A percentile compares a stretch with the other conserved stretches of the same genome.
Conservation (phyloP, 1,284 basidiomycete species). For the Ustilago vetiveriae region DNA sequence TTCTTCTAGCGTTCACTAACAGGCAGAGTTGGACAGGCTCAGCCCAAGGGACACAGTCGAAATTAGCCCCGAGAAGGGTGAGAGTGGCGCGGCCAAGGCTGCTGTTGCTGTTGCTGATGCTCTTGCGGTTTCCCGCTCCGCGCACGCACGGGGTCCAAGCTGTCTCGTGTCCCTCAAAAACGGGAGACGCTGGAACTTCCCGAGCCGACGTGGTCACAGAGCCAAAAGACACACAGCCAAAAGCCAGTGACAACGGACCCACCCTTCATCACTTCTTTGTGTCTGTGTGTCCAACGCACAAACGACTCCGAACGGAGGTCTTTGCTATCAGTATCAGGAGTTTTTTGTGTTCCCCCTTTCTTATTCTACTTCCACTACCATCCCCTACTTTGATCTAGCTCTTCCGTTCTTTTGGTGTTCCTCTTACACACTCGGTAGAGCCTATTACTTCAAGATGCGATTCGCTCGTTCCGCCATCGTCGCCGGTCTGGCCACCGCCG, state of each 20-base stretch:
- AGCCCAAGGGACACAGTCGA: too few relatives aligned
- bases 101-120: too few relatives aligned
- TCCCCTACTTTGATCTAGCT: not conserved
- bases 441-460: slow-evolving; percentile 32
- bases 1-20: not conserved
- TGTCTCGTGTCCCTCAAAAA: not conserved
- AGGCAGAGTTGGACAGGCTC: not conserved
- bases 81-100: not conserved
- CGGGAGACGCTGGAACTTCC: not conserved
- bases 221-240: too few relatives aligned
- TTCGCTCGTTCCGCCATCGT: slow-evolving; percentile 48
- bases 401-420: too few relatives aligned
- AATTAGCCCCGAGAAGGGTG: too few relatives aligned
- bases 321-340: not conserved
- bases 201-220: too few relatives aligned
- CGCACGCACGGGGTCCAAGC: not conserved
- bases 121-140: not conserved
- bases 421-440: not conserved
- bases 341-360: too few relatives aligned
- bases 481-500: slow-evolving; percentile 52
- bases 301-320: too few relatives aligned
- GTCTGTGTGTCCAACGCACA: too few relatives aligned
- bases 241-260: too few relatives aligned
- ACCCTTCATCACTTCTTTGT: too few relatives aligned
- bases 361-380: not conserved